Base-by-base conservation (phyloP, 2,329 filamentous ascomycete genomes). In the Pestalotiopsis sp. region DNA sequence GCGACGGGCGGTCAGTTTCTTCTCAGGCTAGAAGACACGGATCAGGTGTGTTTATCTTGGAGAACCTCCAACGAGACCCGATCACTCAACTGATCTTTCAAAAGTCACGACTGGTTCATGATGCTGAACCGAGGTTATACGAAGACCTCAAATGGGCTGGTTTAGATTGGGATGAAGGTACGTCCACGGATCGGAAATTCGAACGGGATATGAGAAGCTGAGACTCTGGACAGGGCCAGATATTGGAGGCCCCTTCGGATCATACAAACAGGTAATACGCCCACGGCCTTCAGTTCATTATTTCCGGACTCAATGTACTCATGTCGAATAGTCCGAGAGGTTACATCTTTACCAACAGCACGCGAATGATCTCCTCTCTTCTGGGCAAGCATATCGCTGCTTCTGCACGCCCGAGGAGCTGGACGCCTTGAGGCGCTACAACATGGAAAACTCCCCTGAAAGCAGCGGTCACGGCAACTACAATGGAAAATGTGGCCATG, bases 11-110 rank as follows among this genome's bases (percentile, higher is more conserved):
- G 96, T 6, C 92, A 97, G 78, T 99, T 99, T 75, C 82, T 99
- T 12, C 83, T 99, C 64, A 90, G 96, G 11, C 90, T 99, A 71
- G 96, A 99, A 82, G 96, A 99, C 79, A 99, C 96, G 4, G 96
- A 98, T 81, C 93, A 93, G 86, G 93, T 94, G 81, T 73, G 85
- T 66, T 70, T 66, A 41, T 71, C 81, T 38, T n/a, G 4, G 2
- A 38, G n/a, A 7, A 7, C 39, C 62, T 17, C 38, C 38, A 17
- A 56, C 41, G 38, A 36, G 63, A 1, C 27, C 1, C 14, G 0
- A 31, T 27, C 52, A 27, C 31, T 66, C 23, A 66, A 20, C 23
- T 25, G 12, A 41, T 38, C 14, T 20, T 14, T 39, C 2, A 11
- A 59, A 68, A 96, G 93, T 93, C 92, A 82, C 90, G 96, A 70